Conservation (phyloP, 2,329 filamentous ascomycete species). For the Epichloe bromicola region DNA sequence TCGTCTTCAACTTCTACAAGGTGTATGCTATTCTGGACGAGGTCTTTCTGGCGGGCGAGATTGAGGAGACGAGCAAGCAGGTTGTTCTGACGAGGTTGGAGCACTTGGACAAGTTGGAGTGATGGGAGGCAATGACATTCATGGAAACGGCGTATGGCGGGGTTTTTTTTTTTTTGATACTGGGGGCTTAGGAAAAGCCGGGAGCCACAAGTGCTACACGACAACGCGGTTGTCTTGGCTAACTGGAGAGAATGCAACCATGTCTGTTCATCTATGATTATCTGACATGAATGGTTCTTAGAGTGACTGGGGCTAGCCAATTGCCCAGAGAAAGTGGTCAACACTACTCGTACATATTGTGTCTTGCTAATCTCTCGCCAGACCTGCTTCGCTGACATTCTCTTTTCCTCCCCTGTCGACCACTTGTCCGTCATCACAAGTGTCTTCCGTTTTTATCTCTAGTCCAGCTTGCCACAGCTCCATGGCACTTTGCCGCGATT, state of each 20-base stretch:
- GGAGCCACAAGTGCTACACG: neutral
- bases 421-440: neutral
- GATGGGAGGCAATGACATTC: slow-evolving; percentile 8
- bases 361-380: neutral
- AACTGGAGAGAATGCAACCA: neutral
- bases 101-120: slow-evolving; percentile 94
- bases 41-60: slow-evolving; percentile 94
- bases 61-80: slow-evolving; percentile 97
- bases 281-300: neutral
- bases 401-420: neutral
- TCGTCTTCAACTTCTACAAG: slow-evolving; percentile 72
- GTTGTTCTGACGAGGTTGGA: slow-evolving; percentile 89
- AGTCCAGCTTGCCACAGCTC: slow-evolving; percentile 4
- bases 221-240: neutral
- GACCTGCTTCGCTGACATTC: neutral
- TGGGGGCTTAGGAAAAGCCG: neutral
- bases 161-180: neutral
- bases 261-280: neutral
- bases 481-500: neutral
- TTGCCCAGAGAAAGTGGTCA: neutral
- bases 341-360: neutral
- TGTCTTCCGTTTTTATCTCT: neutral
- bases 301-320: neutral
- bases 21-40: slow-evolving; percentile 98
- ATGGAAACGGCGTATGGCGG: neutral